A percentile compares a stretch with the other conserved stretches of the same genome.
These are phyloP conservation scores for Penicillium janthinellum DNA, from an alignment of 2,329 filamentous ascomycete species.

Conservation along the genomic window DNA sequence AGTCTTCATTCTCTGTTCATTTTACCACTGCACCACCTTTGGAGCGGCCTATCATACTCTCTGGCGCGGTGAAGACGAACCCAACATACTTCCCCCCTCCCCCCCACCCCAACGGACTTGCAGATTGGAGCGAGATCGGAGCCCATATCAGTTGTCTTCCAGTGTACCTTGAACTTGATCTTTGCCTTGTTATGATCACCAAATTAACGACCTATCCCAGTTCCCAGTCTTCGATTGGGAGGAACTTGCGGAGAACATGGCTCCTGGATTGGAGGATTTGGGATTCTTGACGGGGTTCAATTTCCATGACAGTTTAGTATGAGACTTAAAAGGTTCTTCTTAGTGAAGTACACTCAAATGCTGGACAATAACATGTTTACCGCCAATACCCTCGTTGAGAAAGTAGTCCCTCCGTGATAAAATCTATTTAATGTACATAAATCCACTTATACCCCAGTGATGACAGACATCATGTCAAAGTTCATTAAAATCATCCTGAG, in stretches of 20 bases:
- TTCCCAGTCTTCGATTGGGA: conserved; percentile 4
- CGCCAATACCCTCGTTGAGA: no score
- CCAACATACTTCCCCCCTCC: neutral
- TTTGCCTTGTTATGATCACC: neutral
- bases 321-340: no score
- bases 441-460: neutral
- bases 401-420: no score
- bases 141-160: neutral
- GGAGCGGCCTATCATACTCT: conserved; percentile 5
- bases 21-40: conserved; percentile 5
- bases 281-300: conserved; percentile 5
- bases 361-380: no score
- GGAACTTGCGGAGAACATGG: conserved; percentile 3
- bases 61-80: conserved; percentile 2
- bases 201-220: neutral
- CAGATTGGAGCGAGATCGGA: neutral
- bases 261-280: conserved; percentile 3
- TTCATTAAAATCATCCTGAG: neutral
- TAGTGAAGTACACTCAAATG: no score
- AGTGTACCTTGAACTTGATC: neutral
- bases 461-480: neutral
- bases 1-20: conserved; percentile 2
- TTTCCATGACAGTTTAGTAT: neutral
- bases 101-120: neutral
- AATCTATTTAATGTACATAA: neutral